A percentile compares a stretch with the other conserved stretches of the same genome.
These are phyloP conservation scores for Cladosporium sp. DNA, from an alignment of 2,329 filamentous ascomycete species.

Conservation along the genomic window DNA sequence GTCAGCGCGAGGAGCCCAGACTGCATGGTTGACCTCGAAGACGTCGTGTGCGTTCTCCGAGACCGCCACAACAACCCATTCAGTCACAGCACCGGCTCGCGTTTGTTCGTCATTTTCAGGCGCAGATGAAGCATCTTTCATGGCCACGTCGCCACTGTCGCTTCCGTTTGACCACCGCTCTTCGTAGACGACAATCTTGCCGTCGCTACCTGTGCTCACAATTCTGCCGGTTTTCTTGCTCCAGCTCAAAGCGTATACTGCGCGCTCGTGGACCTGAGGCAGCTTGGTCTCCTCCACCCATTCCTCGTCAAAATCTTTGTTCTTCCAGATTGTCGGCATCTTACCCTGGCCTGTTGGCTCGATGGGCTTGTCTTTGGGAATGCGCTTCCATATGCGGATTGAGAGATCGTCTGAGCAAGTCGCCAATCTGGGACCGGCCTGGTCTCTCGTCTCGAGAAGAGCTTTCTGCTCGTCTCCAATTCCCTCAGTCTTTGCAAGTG, in stretches of 20 bases:
- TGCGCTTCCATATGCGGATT: slow-evolving; percentile 73
- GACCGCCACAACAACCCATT: slow-evolving; percentile 70
- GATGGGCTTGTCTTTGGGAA: slow-evolving; percentile 50
- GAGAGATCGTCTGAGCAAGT: slow-evolving; percentile 83
- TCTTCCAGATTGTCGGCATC: slow-evolving; percentile 87
- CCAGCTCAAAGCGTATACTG: slow-evolving; percentile 84
- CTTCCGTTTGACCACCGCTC: slow-evolving; percentile 47
- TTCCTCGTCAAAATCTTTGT: slow-evolving; percentile 66
- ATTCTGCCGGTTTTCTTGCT: slow-evolving; percentile 71
- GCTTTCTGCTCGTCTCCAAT: slow-evolving; percentile 31
- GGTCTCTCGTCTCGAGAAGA: slow-evolving; percentile 35
- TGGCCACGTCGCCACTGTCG: slow-evolving; percentile 25
- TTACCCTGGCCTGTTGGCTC: slow-evolving; percentile 48
- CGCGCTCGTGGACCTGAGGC: slow-evolving; percentile 70
- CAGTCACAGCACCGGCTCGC: slow-evolving; percentile 33
- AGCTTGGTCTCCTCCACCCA: slow-evolving; percentile 78
- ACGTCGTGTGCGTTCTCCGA: slow-evolving; percentile 77
- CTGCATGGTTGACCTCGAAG: slow-evolving; percentile 90
- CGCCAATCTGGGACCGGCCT: slow-evolving; percentile 57
- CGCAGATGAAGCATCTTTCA: slow-evolving; percentile 16
- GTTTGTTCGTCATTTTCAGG: slow-evolving; percentile 1
- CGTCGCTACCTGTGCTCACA: slow-evolving; percentile 87
- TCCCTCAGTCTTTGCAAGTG: slow-evolving; percentile 21
- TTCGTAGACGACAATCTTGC: slow-evolving; percentile 72
- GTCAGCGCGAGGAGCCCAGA: slow-evolving; percentile 80